Evolutionary conservation across 2,329 filamentous ascomycete genomes (phyloP), one percentile per base, ranked within the genome.

Genomic region (Colletotrichum kahawae): DNA sequence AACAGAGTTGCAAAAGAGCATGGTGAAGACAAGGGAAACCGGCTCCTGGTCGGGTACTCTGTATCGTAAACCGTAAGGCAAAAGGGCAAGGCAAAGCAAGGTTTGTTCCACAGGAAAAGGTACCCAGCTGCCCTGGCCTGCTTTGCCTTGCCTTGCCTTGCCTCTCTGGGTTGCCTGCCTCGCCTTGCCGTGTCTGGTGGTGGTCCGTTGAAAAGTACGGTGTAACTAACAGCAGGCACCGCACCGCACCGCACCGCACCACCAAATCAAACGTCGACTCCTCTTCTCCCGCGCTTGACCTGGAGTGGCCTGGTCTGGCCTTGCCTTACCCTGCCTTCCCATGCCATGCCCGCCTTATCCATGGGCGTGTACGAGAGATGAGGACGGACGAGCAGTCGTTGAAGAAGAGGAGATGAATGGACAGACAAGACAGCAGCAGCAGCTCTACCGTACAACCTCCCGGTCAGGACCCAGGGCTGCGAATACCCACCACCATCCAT

Each of bases 71-170:
- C 59, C 62, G 36, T 48, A 65, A 51, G 24, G 34, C 62, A 18
- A 65, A 13, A 54, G 27, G 62, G 62, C 62, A 24, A 64, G 62
- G 36, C 34, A 64, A 54, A 29, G 63, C 63, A 66, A 66, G 38
- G 33, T 54, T 43, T 54, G 27, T 66, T 66, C 63, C 24, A 51
- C 60, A 56, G 70, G 66, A 57, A 73, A 70, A 73, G 31, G 70
- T 70, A 70, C 70, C 70, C 70, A 73, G 57, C 24, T 69, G 70
- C 70, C 66, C 67, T 63, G 66, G 48, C 57, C 56, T 54, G 43
- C 21, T 24, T 38, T 48, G 27, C 70, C 65, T n/a, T 43, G 38
- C 38, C 38, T 43, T 16, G 38, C 38, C 38, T 43, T 43, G 38
- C 38, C 38, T 43, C 38, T 43, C 38, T n/a, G 38, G 38, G 38